Conservation (phyloP, 116 monocot genomes). For the Cymodocea nodosa region DNA sequence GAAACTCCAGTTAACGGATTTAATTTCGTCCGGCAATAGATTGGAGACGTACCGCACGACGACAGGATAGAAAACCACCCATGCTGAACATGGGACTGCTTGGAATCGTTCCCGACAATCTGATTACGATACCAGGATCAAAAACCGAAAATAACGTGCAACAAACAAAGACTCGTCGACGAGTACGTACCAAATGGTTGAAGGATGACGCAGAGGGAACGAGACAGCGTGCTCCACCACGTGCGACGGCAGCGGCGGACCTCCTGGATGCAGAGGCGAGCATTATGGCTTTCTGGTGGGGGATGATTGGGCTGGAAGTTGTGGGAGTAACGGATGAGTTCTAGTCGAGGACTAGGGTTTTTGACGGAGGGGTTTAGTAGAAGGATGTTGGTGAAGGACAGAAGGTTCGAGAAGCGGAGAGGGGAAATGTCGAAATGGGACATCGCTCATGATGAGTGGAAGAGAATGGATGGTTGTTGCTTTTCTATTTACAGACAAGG, state of each 20-base stretch:
- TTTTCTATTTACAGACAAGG: too few relatives aligned
- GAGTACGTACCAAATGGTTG: constrained; percentile 1
- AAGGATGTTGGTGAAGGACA: too few relatives aligned
- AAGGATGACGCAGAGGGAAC: background rate
- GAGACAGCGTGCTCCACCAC: background rate
- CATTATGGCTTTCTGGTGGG: too few relatives aligned
- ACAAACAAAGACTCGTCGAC: background rate
- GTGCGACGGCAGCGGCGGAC: background rate
- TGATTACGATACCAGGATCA: constrained; percentile 8
- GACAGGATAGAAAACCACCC: constrained; percentile 37
- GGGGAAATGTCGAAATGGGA: too few relatives aligned
- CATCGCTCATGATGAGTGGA: too few relatives aligned
- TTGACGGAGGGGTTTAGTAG: too few relatives aligned
- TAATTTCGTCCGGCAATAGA: background rate
- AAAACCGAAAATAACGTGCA: background rate
- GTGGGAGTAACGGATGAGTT: too few relatives aligned
- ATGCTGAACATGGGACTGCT: constrained; percentile 5
- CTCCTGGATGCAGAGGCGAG: background rate
- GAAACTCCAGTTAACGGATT: constrained; percentile 10
- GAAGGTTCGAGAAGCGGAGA: too few relatives aligned
- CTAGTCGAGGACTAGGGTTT: too few relatives aligned
- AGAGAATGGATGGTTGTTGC: too few relatives aligned
- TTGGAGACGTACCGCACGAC: constrained; percentile 3
- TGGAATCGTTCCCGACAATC: constrained; percentile 19
- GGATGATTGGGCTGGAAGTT: too few relatives aligned